These are phyloP conservation scores for Lasiodiplodia sp. DNA, from an alignment of 2,329 filamentous ascomycete species.

Conservation along the genomic window DNA sequence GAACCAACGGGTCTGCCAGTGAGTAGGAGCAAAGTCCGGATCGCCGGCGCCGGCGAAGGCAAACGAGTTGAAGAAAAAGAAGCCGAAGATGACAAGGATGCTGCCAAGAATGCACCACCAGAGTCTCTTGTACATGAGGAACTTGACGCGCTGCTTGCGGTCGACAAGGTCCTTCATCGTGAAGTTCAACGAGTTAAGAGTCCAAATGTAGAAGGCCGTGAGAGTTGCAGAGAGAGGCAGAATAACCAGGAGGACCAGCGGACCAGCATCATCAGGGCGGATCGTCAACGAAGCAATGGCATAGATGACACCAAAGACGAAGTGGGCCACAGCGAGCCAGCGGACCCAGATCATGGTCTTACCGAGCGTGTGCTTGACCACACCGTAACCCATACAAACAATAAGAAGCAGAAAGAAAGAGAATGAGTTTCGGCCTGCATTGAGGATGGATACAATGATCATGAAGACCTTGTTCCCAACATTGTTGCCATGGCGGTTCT, in stretches of 20 bases:
- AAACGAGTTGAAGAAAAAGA: conserved; percentile 99
- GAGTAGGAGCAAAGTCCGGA: conserved; percentile 90
- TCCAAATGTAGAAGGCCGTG: conserved; percentile 99
- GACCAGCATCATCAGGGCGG: conserved; percentile 87
- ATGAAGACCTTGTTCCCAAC: conserved; percentile 83
- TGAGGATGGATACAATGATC: conserved; percentile 89
- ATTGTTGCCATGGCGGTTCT: conserved; percentile 89
- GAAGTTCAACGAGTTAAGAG: conserved; percentile 89
- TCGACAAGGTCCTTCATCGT: conserved; percentile 97
- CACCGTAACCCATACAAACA: conserved; percentile 99
- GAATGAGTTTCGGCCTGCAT: conserved; percentile 94
- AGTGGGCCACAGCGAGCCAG: conserved; percentile 88
- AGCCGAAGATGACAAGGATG: conserved; percentile 94
- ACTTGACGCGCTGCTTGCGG: conserved; percentile 92
- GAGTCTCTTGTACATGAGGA: conserved; percentile 94
- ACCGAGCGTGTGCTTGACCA: conserved; percentile 91
- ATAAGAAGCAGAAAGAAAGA: conserved; percentile 98
- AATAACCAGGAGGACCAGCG: conserved; percentile 90
- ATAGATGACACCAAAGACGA: conserved; percentile 93
- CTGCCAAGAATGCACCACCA: conserved; percentile 97
- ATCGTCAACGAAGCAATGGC: conserved; percentile 88
- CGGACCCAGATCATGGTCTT: conserved; percentile 95
- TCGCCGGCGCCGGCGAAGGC: conserved; percentile 86
- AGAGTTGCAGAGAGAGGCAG: conserved; percentile 89
- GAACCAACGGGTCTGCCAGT: conserved; percentile 99